These are phyloP conservation scores for Alternaria atra DNA, from an alignment of 2,329 filamentous ascomycete genomes.

Conservation along the genomic window DNA sequence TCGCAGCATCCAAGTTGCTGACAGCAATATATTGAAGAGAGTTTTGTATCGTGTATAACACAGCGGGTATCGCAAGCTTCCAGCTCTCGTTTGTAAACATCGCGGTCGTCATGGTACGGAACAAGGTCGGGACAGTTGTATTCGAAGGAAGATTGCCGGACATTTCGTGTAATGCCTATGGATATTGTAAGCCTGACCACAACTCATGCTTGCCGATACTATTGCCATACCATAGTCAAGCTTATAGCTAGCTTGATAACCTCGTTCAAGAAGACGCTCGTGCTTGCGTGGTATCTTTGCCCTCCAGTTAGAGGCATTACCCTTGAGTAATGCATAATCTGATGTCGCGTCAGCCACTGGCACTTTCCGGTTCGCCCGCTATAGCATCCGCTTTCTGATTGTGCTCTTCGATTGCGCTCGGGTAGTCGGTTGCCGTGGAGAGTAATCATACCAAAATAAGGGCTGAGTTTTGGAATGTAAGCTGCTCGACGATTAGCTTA, in stretches of 20 bases:
- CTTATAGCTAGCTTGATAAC: constrained; percentile 88
- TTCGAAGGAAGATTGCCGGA: constrained; percentile 79
- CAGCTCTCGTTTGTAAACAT: constrained; percentile 92
- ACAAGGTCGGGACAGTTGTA: constrained; percentile 80
- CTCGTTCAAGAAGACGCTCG: constrained; percentile 92
- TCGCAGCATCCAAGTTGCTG: constrained; percentile 88
- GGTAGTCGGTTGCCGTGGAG: constrained; percentile 7
- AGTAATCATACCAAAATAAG: constrained; percentile 70
- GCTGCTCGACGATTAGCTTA: constrained; percentile 58
- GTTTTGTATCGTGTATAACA: constrained; percentile 90
- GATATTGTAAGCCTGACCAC: not conserved
- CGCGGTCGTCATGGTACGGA: constrained; percentile 78
- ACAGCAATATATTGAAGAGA: constrained; percentile 92
- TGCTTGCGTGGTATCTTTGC: constrained; percentile 91
- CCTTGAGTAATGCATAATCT: constrained; percentile 94
- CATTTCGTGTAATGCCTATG: constrained; percentile 78
- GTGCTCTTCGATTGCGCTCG: constrained; percentile 1
- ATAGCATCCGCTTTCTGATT: not conserved
- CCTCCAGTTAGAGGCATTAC: constrained; percentile 87
- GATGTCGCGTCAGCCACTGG: constrained; percentile 22
- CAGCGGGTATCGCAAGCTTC: constrained; percentile 90
- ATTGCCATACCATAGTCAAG: constrained; percentile 68
- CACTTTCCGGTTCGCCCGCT: not conserved
- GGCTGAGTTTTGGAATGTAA: constrained; percentile 82
- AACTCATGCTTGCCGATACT: no score